Evolutionary conservation across 345 rosid genomes (phyloP).

Genomic region (Arabidopsis arenosa): DNA sequence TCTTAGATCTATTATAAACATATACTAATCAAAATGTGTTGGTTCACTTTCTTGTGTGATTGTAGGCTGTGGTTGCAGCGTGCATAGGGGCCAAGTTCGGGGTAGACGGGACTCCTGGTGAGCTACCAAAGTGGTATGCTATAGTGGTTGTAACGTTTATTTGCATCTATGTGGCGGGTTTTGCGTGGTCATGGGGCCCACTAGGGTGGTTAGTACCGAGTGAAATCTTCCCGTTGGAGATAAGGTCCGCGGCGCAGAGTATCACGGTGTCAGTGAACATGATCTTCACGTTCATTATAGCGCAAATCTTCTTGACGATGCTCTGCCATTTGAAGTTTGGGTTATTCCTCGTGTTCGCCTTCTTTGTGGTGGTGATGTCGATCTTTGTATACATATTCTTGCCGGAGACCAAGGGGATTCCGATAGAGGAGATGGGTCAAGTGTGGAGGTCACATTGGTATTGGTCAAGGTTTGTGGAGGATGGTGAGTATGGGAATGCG

Average conservation of each 20-base stretch:
- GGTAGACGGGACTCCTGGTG: conserved; percentile 45
- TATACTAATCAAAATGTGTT: not conserved
- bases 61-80: conserved; percentile 51
- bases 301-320: conserved; percentile 47
- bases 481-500: conserved; percentile 44
- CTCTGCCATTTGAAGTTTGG: conserved; percentile 49
- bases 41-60: not conserved
- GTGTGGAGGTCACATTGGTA: conserved; percentile 54
- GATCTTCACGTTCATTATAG: conserved; percentile 49
- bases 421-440: conserved; percentile 49
- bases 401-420: conserved; percentile 49
- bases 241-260: conserved; percentile 49
- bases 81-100: conserved; percentile 49
- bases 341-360: conserved; percentile 45
- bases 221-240: conserved; percentile 51
- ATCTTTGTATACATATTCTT: conserved; percentile 44
- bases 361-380: conserved; percentile 48
- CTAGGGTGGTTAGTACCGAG: conserved; percentile 52
- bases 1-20: not conserved
- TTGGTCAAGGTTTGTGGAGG: conserved; percentile 48
- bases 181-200: conserved; percentile 53
- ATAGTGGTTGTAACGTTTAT: conserved; percentile 46
- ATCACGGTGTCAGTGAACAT: conserved; percentile 50
- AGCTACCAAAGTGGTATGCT: conserved; percentile 49
- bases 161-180: conserved; percentile 50